Evolutionary conservation across 192 early-diverging fungal species (phyloP).

Genomic region (Coemansia sp.): DNA sequence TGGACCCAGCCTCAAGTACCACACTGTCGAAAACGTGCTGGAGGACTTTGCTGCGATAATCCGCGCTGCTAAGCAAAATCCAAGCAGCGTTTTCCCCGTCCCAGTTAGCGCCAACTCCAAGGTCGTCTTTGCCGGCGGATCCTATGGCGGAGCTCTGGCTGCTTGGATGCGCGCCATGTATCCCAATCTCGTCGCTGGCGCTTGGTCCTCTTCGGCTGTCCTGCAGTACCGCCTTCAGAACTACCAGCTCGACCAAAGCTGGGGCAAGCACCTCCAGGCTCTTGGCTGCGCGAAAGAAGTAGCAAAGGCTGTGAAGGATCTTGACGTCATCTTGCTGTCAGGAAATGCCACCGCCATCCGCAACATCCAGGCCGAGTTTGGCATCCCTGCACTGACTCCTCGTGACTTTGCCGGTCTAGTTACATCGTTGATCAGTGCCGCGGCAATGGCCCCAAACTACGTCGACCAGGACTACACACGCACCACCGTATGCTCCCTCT

Average conservation of each 20-base stretch:
- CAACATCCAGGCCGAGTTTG: slow-evolving; percentile 24
- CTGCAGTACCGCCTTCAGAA: slow-evolving; percentile 58
- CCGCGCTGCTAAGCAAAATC: slow-evolving; percentile 16
- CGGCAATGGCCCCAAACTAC: slow-evolving; percentile 15
- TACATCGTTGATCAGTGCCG: slow-evolving; percentile 12
- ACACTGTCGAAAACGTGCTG: slow-evolving; percentile 32
- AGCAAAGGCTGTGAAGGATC: slow-evolving; percentile 40
- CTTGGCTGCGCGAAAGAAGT: slow-evolving; percentile 34
- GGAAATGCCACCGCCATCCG: slow-evolving; percentile 16
- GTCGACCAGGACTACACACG: slow-evolving; percentile 16
- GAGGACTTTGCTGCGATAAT: slow-evolving; percentile 39
- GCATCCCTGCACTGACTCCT: slow-evolving; percentile 21
- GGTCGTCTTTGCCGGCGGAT: slow-evolving; percentile 62
- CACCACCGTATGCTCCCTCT: slow-evolving; percentile 24
- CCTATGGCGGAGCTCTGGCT: slow-evolving; percentile 68
- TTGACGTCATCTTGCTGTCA: slow-evolving; percentile 34
- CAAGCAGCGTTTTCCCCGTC: slow-evolving; percentile 17
- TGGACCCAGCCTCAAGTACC: slow-evolving; percentile 34
- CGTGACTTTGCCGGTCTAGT: slow-evolving; percentile 38
- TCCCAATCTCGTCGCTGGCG: slow-evolving; percentile 61
- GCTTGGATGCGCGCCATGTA: slow-evolving; percentile 70
- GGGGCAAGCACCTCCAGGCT: slow-evolving; percentile 33
- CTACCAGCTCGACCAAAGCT: slow-evolving; percentile 59
- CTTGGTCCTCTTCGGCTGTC: slow-evolving; percentile 68
- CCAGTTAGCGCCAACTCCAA: slow-evolving; percentile 22